Evolutionary conservation across 306 rosid genomes (phyloP).

Genomic region (Geum urbanum): DNA sequence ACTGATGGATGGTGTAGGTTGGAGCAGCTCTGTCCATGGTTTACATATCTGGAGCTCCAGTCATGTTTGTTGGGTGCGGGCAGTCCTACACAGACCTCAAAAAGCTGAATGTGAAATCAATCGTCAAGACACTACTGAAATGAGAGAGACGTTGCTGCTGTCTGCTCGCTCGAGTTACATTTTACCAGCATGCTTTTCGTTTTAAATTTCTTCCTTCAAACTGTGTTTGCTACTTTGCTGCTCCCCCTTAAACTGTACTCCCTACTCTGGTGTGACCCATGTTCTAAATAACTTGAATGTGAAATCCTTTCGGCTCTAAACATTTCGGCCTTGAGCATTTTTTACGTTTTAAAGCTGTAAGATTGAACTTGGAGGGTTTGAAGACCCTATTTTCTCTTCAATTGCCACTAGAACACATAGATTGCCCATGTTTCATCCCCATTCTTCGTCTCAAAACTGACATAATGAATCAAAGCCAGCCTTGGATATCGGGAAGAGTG

Average conservation of each 20-base stretch:
- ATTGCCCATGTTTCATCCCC: no score
- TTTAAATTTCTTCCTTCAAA: not conserved
- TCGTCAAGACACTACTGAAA: constrained; percentile 84
- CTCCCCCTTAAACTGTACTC: constrained; percentile 16
- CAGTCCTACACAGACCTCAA: constrained; percentile 96
- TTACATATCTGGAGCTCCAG: constrained; percentile 93
- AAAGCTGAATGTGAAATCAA: constrained; percentile 91
- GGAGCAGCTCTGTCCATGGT: constrained; percentile 99
- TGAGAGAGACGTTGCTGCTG: constrained; percentile 34
- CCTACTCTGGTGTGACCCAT: constrained; percentile 16
- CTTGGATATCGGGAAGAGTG: no score
- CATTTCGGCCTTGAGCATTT: no score
- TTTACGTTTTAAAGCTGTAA: no score
- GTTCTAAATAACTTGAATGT: not conserved
- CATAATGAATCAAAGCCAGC: no score
- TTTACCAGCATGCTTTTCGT: not conserved
- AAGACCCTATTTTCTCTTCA: no score
- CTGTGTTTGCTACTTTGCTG: constrained; percentile 38
- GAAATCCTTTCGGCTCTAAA: not conserved
- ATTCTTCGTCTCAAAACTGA: no score
- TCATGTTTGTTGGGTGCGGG: constrained; percentile 98
- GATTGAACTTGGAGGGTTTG: no score
- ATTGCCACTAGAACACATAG: no score
- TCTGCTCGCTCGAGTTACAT: not conserved
- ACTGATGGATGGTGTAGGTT: constrained; percentile 44